Conservation (phyloP, 2,329 filamentous ascomycete species). For the Phialophora expanda region DNA sequence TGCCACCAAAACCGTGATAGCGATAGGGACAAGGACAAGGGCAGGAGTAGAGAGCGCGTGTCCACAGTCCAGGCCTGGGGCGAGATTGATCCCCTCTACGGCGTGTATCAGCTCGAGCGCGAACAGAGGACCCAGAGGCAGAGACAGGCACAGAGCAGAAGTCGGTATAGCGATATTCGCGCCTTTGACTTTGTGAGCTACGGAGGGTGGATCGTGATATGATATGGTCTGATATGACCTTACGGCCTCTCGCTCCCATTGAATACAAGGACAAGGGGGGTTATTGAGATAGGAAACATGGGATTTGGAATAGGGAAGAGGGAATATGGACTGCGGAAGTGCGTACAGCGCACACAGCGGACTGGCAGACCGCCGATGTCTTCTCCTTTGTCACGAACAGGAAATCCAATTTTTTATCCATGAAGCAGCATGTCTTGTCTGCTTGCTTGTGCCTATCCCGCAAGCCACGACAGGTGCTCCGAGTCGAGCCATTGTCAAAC, state of each 20-base stretch:
- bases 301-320: not conserved
- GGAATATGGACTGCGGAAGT: not conserved
- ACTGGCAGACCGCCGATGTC: not conserved
- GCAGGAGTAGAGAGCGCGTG: not conserved
- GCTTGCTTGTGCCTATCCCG: not conserved
- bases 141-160: not conserved
- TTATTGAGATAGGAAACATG: not conserved
- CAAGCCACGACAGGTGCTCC: not conserved
- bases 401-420: not conserved
- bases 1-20: not conserved
- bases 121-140: not conserved
- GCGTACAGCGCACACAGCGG: not conserved
- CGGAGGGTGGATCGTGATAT: constrained; percentile 10
- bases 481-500: not conserved
- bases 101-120: not conserved
- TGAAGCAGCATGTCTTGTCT: not conserved
- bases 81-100: constrained; percentile 4
- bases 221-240: not conserved
- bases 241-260: not conserved
- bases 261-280: not conserved
- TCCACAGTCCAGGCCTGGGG: constrained; percentile 1
- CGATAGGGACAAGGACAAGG: not conserved
- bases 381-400: not conserved
- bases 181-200: constrained; percentile 12
- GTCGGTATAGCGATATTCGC: not conserved